phyloP scores from a whole-genome alignment of 176 grass and related monocot genomes.

The Hordeum marinum region DNA sequence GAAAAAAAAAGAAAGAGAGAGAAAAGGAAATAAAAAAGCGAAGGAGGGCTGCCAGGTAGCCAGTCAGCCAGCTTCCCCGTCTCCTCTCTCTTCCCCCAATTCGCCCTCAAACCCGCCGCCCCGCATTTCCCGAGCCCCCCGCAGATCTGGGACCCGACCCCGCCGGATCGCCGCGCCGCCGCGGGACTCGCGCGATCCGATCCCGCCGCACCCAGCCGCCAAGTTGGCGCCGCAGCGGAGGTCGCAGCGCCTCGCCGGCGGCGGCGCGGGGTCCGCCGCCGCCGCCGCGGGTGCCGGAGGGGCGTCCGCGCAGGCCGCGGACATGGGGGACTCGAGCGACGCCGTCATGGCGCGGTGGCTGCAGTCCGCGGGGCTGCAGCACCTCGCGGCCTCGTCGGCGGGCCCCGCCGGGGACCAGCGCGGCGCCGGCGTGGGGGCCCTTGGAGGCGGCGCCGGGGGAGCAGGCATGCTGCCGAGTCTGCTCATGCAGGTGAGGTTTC shows the following conservation, averaged over 20 bases:
- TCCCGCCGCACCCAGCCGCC: background rate
- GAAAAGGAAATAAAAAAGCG: background rate
- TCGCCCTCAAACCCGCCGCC: conserved; percentile 41
- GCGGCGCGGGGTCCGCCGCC: conserved; percentile 58
- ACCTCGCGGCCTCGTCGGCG: conserved; percentile 57
- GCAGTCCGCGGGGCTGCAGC: conserved; percentile 95
- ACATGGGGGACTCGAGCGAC: conserved; percentile 64
- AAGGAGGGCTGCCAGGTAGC: background rate
- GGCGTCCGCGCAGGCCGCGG: conserved; percentile 17
- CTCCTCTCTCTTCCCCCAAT: conserved; percentile 27
- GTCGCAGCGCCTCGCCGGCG: conserved; percentile 80
- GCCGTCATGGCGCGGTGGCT: conserved; percentile 97
- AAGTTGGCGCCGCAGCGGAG: conserved; percentile 99
- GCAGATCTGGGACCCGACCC: conserved; percentile 40
- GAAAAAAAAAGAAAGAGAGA: background rate
- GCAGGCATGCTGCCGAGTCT: conserved; percentile 67
- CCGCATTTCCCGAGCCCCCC: conserved; percentile 21
- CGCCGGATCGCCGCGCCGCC: conserved; percentile 18
- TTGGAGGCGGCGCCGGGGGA: conserved; percentile 23
- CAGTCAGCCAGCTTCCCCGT: background rate
- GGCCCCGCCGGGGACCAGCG: conserved; percentile 16
- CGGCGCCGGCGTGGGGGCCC: conserved; percentile 22
- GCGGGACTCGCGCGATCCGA: conserved; percentile 28
- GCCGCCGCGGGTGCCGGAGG: background rate
- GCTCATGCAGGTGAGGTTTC: conserved; percentile 74